Evolutionary conservation across 495 filamentous ascomycete species (phyloP), one percentile per base, ranked within the genome.

Genomic region (Penicillium riverlandense): DNA sequence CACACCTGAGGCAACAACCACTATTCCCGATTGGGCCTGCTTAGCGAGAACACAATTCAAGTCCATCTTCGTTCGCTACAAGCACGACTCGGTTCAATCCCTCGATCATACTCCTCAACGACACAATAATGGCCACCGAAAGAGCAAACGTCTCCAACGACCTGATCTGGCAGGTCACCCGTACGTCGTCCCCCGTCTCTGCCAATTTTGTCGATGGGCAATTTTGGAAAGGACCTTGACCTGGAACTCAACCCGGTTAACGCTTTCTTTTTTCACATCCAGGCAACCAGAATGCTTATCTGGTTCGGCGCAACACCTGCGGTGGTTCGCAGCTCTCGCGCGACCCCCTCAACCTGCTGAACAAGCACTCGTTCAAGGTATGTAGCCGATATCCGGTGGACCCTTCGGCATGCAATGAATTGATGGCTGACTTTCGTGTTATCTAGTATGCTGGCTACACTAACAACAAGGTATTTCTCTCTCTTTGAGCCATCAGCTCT

Each of bases 341-440:
- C 39, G 94, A 98, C 63, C 85, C 88, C 52, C 70, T 96, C 52
- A 98, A 97, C 75, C 65, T 96, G 58, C 72, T 71, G 58, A 97
- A 96, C 82, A 74, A 85, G 67, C 84, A 96, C 69, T 82, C 78
- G 40, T 86, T 87, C 76, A 98, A 95, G 85, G 89, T 92, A 75
- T 33, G 56, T 22, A 28, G 28, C n/a, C 13, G 15, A 7, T 11
- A 35, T 42, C 29, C 16, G n/a, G 16, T 31, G 22, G 27, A 37
- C 0, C 4, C 22, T 6, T 12, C 12, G 39, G 33, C 14, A 30
- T 8, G 8, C 7, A 27, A 29, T 22, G 30, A 10, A 6, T 14
- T n/a, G 14, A 22, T 37, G 11, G 39, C 39, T 37, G 35, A 37
- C 34, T 28, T 35, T 6, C 15, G 14, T 33, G 14, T 33, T 37